These are phyloP conservation scores for Erodium trifolium DNA, from an alignment of 441 rosid genomes.

Conservation along the genomic window DNA sequence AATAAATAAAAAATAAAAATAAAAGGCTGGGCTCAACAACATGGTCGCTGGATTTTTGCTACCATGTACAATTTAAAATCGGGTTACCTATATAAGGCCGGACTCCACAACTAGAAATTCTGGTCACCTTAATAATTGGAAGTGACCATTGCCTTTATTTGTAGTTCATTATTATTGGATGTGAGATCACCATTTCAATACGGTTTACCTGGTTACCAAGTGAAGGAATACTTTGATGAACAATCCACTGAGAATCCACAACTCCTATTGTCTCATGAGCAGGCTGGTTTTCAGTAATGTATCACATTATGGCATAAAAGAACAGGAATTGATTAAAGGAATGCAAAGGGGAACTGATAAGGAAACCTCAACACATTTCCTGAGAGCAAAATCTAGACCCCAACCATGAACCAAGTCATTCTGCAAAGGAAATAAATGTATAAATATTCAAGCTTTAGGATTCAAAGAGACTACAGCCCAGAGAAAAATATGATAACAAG, in stretches of 20 bases:
- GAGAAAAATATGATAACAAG: no score
- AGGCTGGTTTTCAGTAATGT: constrained; percentile 46
- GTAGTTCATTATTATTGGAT: no score
- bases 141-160: no score
- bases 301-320: not conserved
- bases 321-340: not conserved
- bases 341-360: not conserved
- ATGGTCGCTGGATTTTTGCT: no score
- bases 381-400: constrained; percentile 94
- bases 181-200: no score
- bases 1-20: no score
- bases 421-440: constrained; percentile 31
- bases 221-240: constrained; percentile 88
- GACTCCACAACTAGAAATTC: no score
- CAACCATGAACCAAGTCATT: constrained; percentile 98
- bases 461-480: not conserved
- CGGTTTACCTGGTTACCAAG: constrained; percentile 40
- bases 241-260: constrained; percentile 94
- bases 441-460: not conserved
- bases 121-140: no score
- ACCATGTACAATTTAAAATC: no score
- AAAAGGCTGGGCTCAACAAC: no score
- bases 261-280: constrained; percentile 98
- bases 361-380: constrained; percentile 82
- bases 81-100: no score